These are phyloP conservation scores for Nicotiana benthamiana DNA, from an alignment of 257 asterid genomes.

Conservation along the genomic window DNA sequence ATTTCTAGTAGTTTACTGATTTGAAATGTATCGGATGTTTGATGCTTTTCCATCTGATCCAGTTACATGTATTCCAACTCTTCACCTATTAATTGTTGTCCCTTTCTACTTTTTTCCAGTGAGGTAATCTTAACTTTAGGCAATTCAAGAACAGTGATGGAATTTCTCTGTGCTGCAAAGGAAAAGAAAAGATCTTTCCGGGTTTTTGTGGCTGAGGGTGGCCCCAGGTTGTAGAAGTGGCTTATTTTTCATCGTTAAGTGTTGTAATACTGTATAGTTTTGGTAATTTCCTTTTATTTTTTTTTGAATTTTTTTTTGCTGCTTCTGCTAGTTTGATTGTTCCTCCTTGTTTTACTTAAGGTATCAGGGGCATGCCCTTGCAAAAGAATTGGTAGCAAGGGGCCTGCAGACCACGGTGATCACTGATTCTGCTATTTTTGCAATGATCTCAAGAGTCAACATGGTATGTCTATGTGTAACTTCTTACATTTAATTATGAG, in stretches of 20 bases:
- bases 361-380: conserved; percentile 92
- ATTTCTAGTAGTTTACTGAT: background rate
- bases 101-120: conserved; percentile 39
- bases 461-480: conserved; percentile 46
- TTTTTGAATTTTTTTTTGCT: background rate
- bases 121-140: conserved; percentile 98
- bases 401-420: conserved; percentile 91
- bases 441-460: conserved; percentile 97
- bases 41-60: background rate
- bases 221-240: conserved; percentile 67
- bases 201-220: conserved; percentile 97
- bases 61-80: background rate
- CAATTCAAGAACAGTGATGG: conserved; percentile 84
- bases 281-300: conserved; percentile 5
- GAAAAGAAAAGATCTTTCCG: conserved; percentile 92
- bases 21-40: background rate
- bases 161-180: conserved; percentile 91
- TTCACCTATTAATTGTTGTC: background rate
- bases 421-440: conserved; percentile 97
- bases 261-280: background rate
- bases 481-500: conserved; percentile 1
- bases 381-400: conserved; percentile 79
- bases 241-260: conserved; percentile 5
- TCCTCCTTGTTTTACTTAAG: conserved; percentile 31
- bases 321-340: conserved; percentile 4